phyloP scores from a whole-genome alignment of 2,329 filamentous ascomycete species.

The Calonectria crousiana region DNA sequence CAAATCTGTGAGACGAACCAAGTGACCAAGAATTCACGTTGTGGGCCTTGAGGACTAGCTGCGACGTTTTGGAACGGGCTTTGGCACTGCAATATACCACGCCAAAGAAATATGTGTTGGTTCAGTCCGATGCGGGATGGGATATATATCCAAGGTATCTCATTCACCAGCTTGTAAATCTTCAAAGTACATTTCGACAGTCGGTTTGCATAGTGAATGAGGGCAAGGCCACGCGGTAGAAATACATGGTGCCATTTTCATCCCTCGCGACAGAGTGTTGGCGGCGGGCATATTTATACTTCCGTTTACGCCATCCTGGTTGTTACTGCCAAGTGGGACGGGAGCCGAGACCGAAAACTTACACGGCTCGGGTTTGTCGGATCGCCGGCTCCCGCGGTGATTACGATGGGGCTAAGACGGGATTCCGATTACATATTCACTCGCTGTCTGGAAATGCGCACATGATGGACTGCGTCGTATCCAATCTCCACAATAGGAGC shows the following conservation, averaged over 20 bases:
- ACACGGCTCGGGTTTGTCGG: background rate
- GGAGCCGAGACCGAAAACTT: background rate
- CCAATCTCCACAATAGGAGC: background rate
- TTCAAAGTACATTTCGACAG: too few species aligned
- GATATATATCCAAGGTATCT: background rate
- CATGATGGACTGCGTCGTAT: background rate
- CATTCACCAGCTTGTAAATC: background rate
- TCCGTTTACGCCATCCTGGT: background rate
- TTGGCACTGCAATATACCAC: background rate
- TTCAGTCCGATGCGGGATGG: background rate
- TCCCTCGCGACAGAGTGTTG: background rate
- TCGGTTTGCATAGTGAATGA: background rate
- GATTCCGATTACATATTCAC: background rate
- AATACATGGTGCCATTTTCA: background rate
- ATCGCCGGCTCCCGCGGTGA: background rate
- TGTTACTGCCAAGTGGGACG: background rate
- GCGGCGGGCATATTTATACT: background rate
- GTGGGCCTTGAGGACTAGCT: background rate
- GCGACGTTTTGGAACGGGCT: background rate
- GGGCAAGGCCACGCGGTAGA: background rate
- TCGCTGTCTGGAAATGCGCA: background rate
- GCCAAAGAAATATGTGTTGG: background rate
- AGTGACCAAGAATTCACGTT: background rate
- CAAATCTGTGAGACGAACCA: background rate
- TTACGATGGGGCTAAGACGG: background rate